Base-by-base conservation (phyloP, 2,329 filamentous ascomycete species). In the Thelonectria olida region DNA sequence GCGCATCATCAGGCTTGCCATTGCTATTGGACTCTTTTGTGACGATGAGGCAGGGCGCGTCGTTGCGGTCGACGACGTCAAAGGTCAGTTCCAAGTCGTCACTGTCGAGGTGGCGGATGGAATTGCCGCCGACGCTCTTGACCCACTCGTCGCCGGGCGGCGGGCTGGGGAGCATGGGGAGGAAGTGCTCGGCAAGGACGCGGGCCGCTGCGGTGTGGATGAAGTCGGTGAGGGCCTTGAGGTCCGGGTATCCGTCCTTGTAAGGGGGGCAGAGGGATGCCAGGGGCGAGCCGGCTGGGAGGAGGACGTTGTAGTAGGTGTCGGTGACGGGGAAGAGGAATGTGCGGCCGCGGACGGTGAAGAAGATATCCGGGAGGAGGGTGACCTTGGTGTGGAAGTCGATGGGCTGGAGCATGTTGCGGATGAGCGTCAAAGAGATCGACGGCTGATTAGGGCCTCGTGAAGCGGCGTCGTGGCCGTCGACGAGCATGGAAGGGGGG, bases 341-440 rank as follows among this genome's bases (percentile, higher is more conserved):
- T 0, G 84, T 83, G 22, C 78, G 79, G 42, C 80, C 79, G 34
- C 79, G 78, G 61, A 86, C 75, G 36, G 76, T 75, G 23, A 86
- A 64, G 8, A 76, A 75, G 4, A 74, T 72, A 13, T 78, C 74
- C 0, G 82, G 78, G 2, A 82, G 80, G 52, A 88, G 75, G 28
- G 72, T 75, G 12, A 87, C 67, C 36, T 82, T 78, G 53, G 84
- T 78, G 69, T 67, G 67, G 60, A 78, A 80, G 19, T 76, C 76
- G 27, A 80, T 76, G 6, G 75, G 74, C 45, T 83, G 73, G 2
- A 86, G 73, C 51, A 79, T 73, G 52, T 74, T 78, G 57, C 77
- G 76, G 55, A 83, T 73, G 42, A 87, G 77, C 2, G 78, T 74
- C 51, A 85, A 82, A 2, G 82, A 79, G 3, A 77, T 75, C 4